These are phyloP conservation scores for Candida manassasensis DNA, from an alignment of 805 yeast species.

Conservation along the genomic window DNA sequence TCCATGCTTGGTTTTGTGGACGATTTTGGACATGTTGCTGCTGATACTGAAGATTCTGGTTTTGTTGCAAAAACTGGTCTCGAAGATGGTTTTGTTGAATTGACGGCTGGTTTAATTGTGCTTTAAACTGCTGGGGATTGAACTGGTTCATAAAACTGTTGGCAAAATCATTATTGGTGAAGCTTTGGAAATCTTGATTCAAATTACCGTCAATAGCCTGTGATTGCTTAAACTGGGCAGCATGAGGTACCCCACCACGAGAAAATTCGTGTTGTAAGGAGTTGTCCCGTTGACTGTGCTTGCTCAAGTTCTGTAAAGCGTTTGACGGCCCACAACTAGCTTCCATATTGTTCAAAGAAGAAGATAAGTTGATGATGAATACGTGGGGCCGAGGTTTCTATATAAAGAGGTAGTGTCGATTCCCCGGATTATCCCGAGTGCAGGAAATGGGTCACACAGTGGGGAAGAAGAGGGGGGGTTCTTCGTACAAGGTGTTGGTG, in stretches of 20 bases:
- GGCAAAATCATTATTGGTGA: constrained; percentile 19
- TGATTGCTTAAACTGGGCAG: constrained; percentile 14
- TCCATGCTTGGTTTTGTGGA: constrained; percentile 19
- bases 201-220: constrained; percentile 27
- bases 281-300: constrained; percentile 38
- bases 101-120: constrained; percentile 1
- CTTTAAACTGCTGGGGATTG: constrained; percentile 8
- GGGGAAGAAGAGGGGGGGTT: no score
- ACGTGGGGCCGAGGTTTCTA: not conserved
- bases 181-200: constrained; percentile 37
- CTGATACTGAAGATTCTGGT: constrained; percentile 6
- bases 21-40: constrained; percentile 10
- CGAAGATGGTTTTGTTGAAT: not conserved
- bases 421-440: constrained; percentile 1
- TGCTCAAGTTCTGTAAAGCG: constrained; percentile 38
- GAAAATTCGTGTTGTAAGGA: constrained; percentile 33
- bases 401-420: not conserved
- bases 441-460: no score
- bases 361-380: not conserved
- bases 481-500: no score
- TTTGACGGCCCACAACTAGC: constrained; percentile 44
- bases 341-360: constrained; percentile 19
- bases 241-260: constrained; percentile 6
- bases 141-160: constrained; percentile 10
- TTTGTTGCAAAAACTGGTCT: constrained; percentile 1